Base-by-base conservation (phyloP, 176 grass and related monocot species). In the Avena insularis region DNA sequence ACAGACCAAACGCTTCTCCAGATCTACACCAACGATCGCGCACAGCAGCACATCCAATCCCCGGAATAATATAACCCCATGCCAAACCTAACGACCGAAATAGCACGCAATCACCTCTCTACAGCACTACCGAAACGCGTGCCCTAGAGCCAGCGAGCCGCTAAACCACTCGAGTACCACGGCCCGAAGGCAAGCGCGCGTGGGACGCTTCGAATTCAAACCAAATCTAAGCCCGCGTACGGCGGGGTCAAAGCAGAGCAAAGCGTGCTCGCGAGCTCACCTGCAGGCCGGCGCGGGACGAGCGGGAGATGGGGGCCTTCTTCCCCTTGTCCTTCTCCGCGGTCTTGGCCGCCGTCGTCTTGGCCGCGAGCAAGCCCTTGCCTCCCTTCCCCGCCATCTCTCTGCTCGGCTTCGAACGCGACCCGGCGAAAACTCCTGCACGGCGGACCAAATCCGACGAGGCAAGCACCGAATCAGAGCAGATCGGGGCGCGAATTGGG, bases 291-390 rank as follows among this genome's bases (percentile, higher is more conserved):
- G 92, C 92, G 75, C 92, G 92, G 56, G 92, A 88, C 61, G 92
- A 93, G 51, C 92, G 89, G 11, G 92, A 93, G 43, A 93, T 70
- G 9, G 92, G 89, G 31, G 89, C 86, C 89, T 93, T 93, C 89
- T 93, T 93, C 73, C 89, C 91, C 88, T 93, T 93, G 56, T 93
- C 92, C 92, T 93, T 93, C 77, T 93, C 91, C 3, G 82, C 83
- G 2, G 90, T 70, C 86, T 91, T 93, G 36, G 92, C 89, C 1
- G 92, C 92, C 86, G 92, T 93, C 19, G 92, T 93, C 89, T 93
- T 93, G 43, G 91, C 91, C 31, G 91, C 91, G 70, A 93, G 88
- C 56, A 93, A 40, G 0, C 91, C 91, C 65, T 93, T 93, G 0
- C 91, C 91, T 82, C 91, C 91, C 78, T 93, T 93, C 46, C 91